These are phyloP conservation scores for Microbotryomycetes sp. DNA, from an alignment of 1,284 basidiomycete species.

Conservation along the genomic window DNA sequence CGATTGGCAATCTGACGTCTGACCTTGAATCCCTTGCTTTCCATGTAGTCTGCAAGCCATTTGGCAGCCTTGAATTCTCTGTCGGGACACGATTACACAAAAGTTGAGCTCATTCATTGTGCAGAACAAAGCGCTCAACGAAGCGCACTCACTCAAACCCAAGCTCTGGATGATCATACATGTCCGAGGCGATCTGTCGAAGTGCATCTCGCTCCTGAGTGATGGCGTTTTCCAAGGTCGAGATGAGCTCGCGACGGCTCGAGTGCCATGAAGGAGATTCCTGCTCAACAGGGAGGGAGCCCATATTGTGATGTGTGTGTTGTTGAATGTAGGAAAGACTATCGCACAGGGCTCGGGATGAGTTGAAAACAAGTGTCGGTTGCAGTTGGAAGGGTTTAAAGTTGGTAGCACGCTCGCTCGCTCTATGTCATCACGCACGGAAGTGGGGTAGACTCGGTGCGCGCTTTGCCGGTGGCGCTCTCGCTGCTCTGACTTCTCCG, in stretches of 20 bases:
- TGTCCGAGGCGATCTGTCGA: conserved; percentile 40
- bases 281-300: not conserved
- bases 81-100: conserved; percentile 10
- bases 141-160: conserved; percentile 17
- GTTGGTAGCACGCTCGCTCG: not conserved
- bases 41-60: conserved; percentile 36
- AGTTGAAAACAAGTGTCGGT: not conserved
- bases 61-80: conserved; percentile 35
- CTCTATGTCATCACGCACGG: no score
- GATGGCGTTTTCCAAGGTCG: conserved; percentile 34
- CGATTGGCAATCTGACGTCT: conserved; percentile 35
- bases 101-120: conserved; percentile 4
- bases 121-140: conserved; percentile 33
- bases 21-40: conserved; percentile 15
- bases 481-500: no score
- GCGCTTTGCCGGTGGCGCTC: not conserved
- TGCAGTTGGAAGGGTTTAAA: not conserved
- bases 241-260: conserved; percentile 18
- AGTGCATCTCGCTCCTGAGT: conserved; percentile 35
- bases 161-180: conserved; percentile 42
- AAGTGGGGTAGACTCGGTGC: not conserved
- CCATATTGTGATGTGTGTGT: not conserved
- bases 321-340: not conserved
- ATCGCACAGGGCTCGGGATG: not conserved
- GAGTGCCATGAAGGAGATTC: not conserved